Evolutionary conservation across 1,284 basidiomycete species (phyloP).

Genomic region (Boletellus sp.): DNA sequence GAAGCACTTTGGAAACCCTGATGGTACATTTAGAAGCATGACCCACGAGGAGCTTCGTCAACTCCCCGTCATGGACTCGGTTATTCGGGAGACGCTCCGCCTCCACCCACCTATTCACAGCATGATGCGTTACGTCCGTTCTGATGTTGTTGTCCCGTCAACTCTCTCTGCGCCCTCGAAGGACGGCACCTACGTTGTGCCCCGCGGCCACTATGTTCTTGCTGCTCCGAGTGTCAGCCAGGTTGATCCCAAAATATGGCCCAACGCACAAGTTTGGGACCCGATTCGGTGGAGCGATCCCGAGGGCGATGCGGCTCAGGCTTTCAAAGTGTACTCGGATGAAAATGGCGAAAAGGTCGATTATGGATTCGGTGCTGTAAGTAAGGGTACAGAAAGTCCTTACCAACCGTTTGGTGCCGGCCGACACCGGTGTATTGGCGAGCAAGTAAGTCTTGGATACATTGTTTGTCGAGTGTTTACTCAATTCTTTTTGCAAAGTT

Average conservation of each 20-base stretch:
- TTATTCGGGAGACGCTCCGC: constrained; percentile 91
- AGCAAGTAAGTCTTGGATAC: constrained; percentile 55
- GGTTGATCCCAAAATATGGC: constrained; percentile 86
- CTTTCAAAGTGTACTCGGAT: constrained; percentile 72
- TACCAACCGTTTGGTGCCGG: constrained; percentile 98
- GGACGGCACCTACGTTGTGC: constrained; percentile 76
- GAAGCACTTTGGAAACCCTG: constrained; percentile 74
- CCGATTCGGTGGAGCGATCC: constrained; percentile 84
- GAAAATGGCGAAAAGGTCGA: constrained; percentile 85
- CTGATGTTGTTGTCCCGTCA: constrained; percentile 80
- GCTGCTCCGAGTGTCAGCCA: constrained; percentile 89
- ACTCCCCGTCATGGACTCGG: constrained; percentile 82
- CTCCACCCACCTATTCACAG: constrained; percentile 92
- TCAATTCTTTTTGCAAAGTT: constrained; percentile 51
- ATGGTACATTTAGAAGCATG: constrained; percentile 78
- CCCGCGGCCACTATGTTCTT: constrained; percentile 88
- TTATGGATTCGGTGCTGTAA: constrained; percentile 92
- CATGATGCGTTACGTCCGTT: constrained; percentile 86
- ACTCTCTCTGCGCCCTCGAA: constrained; percentile 79
- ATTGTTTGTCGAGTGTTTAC: background rate
- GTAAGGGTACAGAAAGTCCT: constrained; percentile 86
- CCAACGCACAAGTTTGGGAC: constrained; percentile 69
- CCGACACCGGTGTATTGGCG: constrained; percentile 91
- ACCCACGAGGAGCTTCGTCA: constrained; percentile 85
- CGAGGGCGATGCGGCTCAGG: constrained; percentile 72